Evolutionary conservation across 768 basidiomycete genomes (phyloP), one percentile per base, ranked within the genome.

Genomic region (Lentinus tigrinus): DNA sequence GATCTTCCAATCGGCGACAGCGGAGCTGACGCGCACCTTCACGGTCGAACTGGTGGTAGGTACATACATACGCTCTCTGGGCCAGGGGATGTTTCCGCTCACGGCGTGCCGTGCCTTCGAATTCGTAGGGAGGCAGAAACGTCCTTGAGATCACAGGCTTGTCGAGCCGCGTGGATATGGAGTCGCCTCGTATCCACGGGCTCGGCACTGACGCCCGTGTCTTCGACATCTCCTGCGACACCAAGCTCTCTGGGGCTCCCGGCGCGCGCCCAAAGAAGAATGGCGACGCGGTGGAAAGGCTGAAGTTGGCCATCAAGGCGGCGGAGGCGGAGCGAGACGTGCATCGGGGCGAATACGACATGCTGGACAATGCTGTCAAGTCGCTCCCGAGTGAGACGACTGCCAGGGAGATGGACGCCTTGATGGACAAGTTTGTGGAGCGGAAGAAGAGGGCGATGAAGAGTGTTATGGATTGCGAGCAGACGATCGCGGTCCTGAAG

Each of bases 11-110:
- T 81, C 81, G 7, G 71, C 71, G 53, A 81, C 77, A 56, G 85
- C 84, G 1, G 82, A 87, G 63, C 70, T 87, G 19, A 79, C 81
- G 39, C 78, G 85, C 9, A 72, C 72, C 0, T 84, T 85, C 68
- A 60, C 72, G 0, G 52, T 84, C 4, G 68, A 76, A 10, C 76
- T 87, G 11, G 11, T 11, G 31, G 31, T 68, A 81, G 74, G 84
- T 84, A 34, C 43, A 38, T 11, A 9, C n/a, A 11, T 19, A 6
- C 21, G 3, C 19, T 34, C 34, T 4, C 24, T 34, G 3, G 16
- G 3, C 9, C n/a, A 3, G 27, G 4, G 3, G 6, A 14, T 3
- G 36, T 16, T 11, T 28, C 19, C 36, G 24, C 10, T 40, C n/a
- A 1, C 10, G 19, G 10, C n/a, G n/a, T n/a, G n/a, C n/a, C 4